Evolutionary conservation across 345 rosid genomes (phyloP), one percentile per base, ranked within the genome.

Genomic region (Hypericum perforatum): DNA sequence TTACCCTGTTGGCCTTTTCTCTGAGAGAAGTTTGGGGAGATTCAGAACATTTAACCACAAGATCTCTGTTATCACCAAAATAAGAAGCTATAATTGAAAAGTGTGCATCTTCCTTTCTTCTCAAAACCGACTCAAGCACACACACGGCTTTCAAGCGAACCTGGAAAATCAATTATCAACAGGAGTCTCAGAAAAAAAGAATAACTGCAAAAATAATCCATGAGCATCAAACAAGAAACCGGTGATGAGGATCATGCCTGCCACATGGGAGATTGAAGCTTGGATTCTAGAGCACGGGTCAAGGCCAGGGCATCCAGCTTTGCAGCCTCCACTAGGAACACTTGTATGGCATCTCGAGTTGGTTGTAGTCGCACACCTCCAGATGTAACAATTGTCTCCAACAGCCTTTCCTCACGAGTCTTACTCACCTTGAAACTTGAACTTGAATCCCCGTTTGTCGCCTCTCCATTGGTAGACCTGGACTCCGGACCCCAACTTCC

Each of bases 351-450:
- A 77, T 94, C 99, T 49, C 94, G 82, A 60, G 99, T 86, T 43
- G 99, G 97, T 67, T 94, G 95, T 53, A 94, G 66, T 13, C 99
- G 94, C 54, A 94, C 89, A 60, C 97, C 97, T 43, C 99, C 95
- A 43, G 87, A 73, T 63, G 95, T 89, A 42, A 89, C 95, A 68
- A 94, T 70, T 45, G 95, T 86, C 70, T 89, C 99, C 79, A 94
- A 66, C 64, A 94, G 72, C 62, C 79, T 79, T 62, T 84, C 99
- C 61, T 94, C 97, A 52, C 76, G 86, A 56, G 91, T 80, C 78
- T 86, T 90, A 49, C 75, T 68, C 68, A 59, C 85, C 32, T 72
- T 10, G 56, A 46, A 61, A 67, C 73, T 76, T 29, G 81, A 69
- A 63, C 70, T 69, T 12, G 95, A 69, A 14, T 72, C 80, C 61